Evolutionary conservation across 805 yeast species (phyloP).

Genomic region (Candida ovalis): DNA sequence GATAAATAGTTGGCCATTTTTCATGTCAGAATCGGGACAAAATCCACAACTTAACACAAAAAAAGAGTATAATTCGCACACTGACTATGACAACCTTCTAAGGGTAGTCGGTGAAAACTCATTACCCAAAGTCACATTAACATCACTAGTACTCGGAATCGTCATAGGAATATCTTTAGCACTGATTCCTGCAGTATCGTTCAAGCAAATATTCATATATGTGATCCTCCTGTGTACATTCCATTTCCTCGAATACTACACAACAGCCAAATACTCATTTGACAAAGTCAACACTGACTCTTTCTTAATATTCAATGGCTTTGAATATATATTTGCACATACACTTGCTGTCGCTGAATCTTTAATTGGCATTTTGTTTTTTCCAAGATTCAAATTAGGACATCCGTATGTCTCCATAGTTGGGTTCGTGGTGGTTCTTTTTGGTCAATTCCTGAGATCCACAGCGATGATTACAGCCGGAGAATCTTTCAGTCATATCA

Average conservation of each 20-base stretch:
- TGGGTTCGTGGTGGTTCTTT: constrained; percentile 47
- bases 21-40: neutral
- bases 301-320: constrained; percentile 62
- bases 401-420: constrained; percentile 16
- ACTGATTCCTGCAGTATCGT: constrained; percentile 23
- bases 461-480: constrained; percentile 87
- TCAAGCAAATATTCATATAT: constrained; percentile 40
- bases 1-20: no score
- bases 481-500: constrained; percentile 76
- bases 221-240: constrained; percentile 52
- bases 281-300: constrained; percentile 66
- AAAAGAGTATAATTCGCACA: constrained; percentile 2
- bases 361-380: constrained; percentile 36
- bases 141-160: constrained; percentile 43
- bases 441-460: constrained; percentile 70
- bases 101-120: constrained; percentile 34
- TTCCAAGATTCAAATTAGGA: constrained; percentile 34
- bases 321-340: constrained; percentile 56
- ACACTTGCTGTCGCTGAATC: constrained; percentile 49
- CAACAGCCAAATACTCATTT: constrained; percentile 73
- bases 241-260: constrained; percentile 78
- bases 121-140: constrained; percentile 39
- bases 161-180: constrained; percentile 38
- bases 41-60: neutral
- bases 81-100: constrained; percentile 4